Base-by-base conservation (phyloP, 768 basidiomycete species). In the Leccinum broughii region DNA sequence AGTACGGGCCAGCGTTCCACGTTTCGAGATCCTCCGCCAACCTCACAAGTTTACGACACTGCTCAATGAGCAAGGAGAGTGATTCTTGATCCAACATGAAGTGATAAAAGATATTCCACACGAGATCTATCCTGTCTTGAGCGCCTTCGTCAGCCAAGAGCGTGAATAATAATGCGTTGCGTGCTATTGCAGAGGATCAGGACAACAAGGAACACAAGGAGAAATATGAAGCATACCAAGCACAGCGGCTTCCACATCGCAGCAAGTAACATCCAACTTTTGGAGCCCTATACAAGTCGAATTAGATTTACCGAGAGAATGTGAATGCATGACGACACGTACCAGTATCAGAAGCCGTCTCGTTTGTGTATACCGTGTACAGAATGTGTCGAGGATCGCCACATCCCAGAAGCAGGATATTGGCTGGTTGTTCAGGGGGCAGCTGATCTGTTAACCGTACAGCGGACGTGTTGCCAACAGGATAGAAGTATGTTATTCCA, bases 391-490 rank as follows among this genome's bases (percentile, higher is more conserved):
- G 72, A 11, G 81, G 80, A 64, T 87, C 86, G 15, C 85, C 85
- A 63, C 84, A 86, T 24, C 80, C 85, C 30, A 85, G 72, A 17
- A 85, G 76, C 4, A 87, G 73, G 26, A 85, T 67, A n/a, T 78
- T 68, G 6, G 81, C 83, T n/a, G 70, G 55, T 55, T 77, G 68
- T 61, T 83, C 83, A 1, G 80, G 78, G 58, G 81, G 69, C 6
- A 87, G 66, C 44, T 79, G 75, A 56, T 80, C 72, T 3, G 81
- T 80, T 14, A 87, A 71, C 50, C 74, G 80, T 4, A 81, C 71
- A 5, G 86, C 80, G 4, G 83, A 76, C 0, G 85, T 86, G 65
- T 86, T 86, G 35, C 86, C 85, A 14, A 85, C 72, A 2, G 85
- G 80, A 68, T 86, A 86, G 72, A 85, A 87, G 59, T 77, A 82